Base-by-base conservation (phyloP, 192 early-diverging fungal species). In the Helicostylum pulchrum region DNA sequence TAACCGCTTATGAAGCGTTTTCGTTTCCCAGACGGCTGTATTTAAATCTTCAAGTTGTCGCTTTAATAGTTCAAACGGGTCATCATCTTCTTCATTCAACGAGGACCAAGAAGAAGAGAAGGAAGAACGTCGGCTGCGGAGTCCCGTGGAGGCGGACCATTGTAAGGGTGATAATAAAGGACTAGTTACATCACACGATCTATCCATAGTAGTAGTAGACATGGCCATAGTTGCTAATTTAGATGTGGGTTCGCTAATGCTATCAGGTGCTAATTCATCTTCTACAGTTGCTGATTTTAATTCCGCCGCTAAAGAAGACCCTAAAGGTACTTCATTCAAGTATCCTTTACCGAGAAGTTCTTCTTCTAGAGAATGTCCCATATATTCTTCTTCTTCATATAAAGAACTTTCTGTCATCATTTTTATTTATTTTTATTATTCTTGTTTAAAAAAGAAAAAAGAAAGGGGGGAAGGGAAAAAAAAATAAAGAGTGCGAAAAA, bases 1-100 rank as follows among this genome's bases (percentile, higher is more conserved):
- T 4, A 76, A 55, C n/a, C 74, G 69, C 34, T 76, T 76, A 50
- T 76, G 74, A 7, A 76, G 55, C 7, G 74, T 76, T 43, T 76
- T 76, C 15, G 74, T 71, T 52, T 76, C 74, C 74, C 74, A 76
- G 7, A 71, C 74, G 0, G 62, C 69, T 0, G 68, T 58, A 54
- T 76, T 76, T n/a, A 76, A 53, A 8, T 76, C 74, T 23, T 76
- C 74, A 34, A 76, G 36, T 20, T 76, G 74, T 23, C 69, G 52
- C 44, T 67, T 76, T 34, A 76, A 55, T 1, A 48, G 62, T 45
- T 76, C 74, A 53, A 76, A 76, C 7, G 68, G 74, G 19, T 76
- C 74, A 32, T 64, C 47, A n/a, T 73, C 71, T 17, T 76, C 74
- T 26, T 75, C 74, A 42, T 59, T 59, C 32, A 71, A 42, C 3